phyloP scores from a whole-genome alignment of 2,329 filamentous ascomycete species.

The Fusarium sp. region DNA sequence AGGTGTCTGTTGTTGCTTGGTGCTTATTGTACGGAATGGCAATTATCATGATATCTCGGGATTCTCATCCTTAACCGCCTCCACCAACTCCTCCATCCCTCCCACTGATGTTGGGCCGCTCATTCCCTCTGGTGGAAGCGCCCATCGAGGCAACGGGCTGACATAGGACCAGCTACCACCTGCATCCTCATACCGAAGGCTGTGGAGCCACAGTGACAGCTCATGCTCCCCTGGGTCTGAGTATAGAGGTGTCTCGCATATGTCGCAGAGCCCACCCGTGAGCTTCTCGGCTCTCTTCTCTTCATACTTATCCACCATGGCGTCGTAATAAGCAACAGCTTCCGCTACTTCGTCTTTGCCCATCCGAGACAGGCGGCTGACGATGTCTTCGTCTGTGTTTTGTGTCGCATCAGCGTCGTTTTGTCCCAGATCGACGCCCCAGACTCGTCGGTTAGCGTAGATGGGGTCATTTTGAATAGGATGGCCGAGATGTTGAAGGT shows the following conservation, averaged over 20 bases:
- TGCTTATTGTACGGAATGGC: slow-evolving; percentile 33
- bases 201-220: slow-evolving; percentile 93
- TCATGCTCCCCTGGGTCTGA: slow-evolving; percentile 93
- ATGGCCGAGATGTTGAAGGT: slow-evolving; percentile 93
- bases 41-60: slow-evolving; percentile 55
- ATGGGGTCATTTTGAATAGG: slow-evolving; percentile 98
- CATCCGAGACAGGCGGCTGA: slow-evolving; percentile 87
- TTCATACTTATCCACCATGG: slow-evolving; percentile 91
- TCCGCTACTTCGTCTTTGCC: slow-evolving; percentile 94
- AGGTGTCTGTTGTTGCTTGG: slow-evolving; percentile 23
- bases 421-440: slow-evolving; percentile 82
- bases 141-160: slow-evolving; percentile 88
- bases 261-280: slow-evolving; percentile 83
- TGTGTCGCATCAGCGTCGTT: slow-evolving; percentile 74
- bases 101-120: slow-evolving; percentile 79
- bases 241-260: slow-evolving; percentile 91
- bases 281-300: slow-evolving; percentile 93
- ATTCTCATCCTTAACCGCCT: slow-evolving; percentile 64
- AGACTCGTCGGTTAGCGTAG: slow-evolving; percentile 94
- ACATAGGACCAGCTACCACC: slow-evolving; percentile 88
- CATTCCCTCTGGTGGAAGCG: slow-evolving; percentile 79
- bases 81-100: slow-evolving; percentile 69
- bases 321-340: slow-evolving; percentile 92
- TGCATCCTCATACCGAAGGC: slow-evolving; percentile 87
- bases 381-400: slow-evolving; percentile 89